Evolutionary conservation across 805 yeast genomes (phyloP).

Genomic region (Pichia californica): DNA sequence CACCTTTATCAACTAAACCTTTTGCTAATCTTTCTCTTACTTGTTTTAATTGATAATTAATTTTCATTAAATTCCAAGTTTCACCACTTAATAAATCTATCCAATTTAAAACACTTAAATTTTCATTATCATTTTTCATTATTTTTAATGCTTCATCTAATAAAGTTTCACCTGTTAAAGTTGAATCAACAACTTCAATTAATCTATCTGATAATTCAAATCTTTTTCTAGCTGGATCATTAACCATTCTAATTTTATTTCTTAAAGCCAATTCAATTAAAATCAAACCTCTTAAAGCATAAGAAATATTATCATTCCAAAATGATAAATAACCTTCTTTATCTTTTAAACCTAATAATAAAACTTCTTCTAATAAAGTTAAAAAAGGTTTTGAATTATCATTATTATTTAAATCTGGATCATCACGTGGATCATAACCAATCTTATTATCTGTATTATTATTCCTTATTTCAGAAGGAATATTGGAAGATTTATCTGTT

Average conservation of each 20-base stretch:
- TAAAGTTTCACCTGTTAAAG: constrained; percentile 90
- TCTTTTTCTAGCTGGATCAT: constrained; percentile 87
- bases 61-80: constrained; percentile 95
- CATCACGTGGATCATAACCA: constrained; percentile 76
- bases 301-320: constrained; percentile 97
- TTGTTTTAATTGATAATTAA: constrained; percentile 92
- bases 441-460: constrained; percentile 38
- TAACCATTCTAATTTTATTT: constrained; percentile 80
- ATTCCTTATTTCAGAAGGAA: neutral
- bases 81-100: constrained; percentile 90
- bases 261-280: constrained; percentile 87
- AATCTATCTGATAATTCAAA: constrained; percentile 83
- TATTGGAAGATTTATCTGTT: neutral
- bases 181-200: constrained; percentile 78
- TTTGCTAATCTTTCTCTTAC: constrained; percentile 95
- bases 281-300: constrained; percentile 92
- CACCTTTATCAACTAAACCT: constrained; percentile 95
- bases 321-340: constrained; percentile 93
- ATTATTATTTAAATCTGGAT: constrained; percentile 30
- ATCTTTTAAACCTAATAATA: constrained; percentile 88
- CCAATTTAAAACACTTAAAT: constrained; percentile 80
- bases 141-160: constrained; percentile 88
- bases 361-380: constrained; percentile 94
- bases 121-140: constrained; percentile 79
- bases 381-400: constrained; percentile 54